A percentile compares a stretch with the other conserved stretches of the same genome.
These are phyloP conservation scores for Aspergillus diversus DNA, from an alignment of 495 filamentous ascomycete genomes.

Conservation along the genomic window DNA sequence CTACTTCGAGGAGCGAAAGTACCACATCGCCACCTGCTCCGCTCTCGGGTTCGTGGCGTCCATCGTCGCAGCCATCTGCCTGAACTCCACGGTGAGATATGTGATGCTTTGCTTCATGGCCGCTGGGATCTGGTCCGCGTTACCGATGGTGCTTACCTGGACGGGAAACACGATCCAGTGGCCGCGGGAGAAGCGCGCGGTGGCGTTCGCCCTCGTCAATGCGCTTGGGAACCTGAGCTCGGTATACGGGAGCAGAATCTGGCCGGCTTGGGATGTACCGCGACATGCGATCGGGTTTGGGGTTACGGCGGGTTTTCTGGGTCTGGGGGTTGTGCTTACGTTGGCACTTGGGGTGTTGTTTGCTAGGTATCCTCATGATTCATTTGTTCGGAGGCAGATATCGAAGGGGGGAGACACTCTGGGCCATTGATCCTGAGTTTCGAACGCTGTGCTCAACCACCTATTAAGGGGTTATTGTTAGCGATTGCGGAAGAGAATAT, in stretches of 20 bases:
- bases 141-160: not conserved
- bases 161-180: not conserved
- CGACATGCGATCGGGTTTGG: not conserved
- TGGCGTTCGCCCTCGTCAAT: not conserved
- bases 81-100: not conserved
- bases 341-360: not conserved
- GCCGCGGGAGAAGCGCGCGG: not conserved
- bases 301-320: not conserved
- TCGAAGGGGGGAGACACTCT: too few species aligned
- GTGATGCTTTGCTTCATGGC: not conserved
- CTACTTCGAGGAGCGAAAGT: not conserved
- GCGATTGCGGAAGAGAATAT: too few species aligned
- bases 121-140: not conserved
- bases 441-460: not conserved
- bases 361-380: not conserved
- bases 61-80: not conserved
- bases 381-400: not conserved
- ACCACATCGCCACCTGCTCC: not conserved
- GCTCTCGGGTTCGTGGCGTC: not conserved
- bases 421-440: too few species aligned
- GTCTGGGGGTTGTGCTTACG: not conserved
- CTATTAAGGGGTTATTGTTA: too few species aligned
- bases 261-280: not conserved
- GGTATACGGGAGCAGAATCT: not conserved
- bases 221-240: not conserved